Evolutionary conservation across 1,139 yeast genomes (phyloP).

Genomic region (Blastobotrys buckinghamii): DNA sequence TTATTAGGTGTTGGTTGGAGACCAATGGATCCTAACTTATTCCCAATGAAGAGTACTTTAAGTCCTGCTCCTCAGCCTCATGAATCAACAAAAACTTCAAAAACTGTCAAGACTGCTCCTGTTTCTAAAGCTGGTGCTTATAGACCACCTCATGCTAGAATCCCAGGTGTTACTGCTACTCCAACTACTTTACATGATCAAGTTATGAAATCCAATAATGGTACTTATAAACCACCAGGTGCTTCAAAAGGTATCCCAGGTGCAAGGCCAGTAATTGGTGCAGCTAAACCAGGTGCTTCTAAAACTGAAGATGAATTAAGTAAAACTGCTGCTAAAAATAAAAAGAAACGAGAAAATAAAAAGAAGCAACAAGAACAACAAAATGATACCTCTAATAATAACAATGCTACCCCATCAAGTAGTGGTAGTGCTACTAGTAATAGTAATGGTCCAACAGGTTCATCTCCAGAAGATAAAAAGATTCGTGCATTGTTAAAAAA

Average conservation of each 20-base stretch:
- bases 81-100: constrained; percentile 38
- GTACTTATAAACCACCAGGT: not conserved
- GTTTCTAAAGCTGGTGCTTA: constrained; percentile 63
- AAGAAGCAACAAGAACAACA: constrained; percentile 36
- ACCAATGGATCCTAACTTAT: constrained; percentile 54
- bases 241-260: constrained; percentile 19
- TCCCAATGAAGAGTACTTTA: constrained; percentile 49
- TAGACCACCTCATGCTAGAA: constrained; percentile 91
- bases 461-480: constrained; percentile 73
- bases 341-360: constrained; percentile 69
- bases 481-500: constrained; percentile 86
- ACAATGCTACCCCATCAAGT: not conserved
- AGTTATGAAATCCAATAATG: constrained; percentile 1
- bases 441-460: constrained; percentile 21
- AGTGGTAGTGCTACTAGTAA: constrained; percentile 12
- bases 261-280: constrained; percentile 37
- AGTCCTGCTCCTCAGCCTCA: constrained; percentile 65
- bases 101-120: constrained; percentile 41
- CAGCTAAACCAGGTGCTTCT: constrained; percentile 37
- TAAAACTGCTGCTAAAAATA: constrained; percentile 65
- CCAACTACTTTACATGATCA: constrained; percentile 27
- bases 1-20: constrained; percentile 82
- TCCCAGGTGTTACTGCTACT: constrained; percentile 27
- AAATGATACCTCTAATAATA: constrained; percentile 15
- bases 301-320: constrained; percentile 29